A percentile compares a stretch with the other conserved stretches of the same genome.
These are phyloP conservation scores for Trichocomaceae sp. DNA, from an alignment of 2,329 filamentous ascomycete species.

Conservation along the genomic window DNA sequence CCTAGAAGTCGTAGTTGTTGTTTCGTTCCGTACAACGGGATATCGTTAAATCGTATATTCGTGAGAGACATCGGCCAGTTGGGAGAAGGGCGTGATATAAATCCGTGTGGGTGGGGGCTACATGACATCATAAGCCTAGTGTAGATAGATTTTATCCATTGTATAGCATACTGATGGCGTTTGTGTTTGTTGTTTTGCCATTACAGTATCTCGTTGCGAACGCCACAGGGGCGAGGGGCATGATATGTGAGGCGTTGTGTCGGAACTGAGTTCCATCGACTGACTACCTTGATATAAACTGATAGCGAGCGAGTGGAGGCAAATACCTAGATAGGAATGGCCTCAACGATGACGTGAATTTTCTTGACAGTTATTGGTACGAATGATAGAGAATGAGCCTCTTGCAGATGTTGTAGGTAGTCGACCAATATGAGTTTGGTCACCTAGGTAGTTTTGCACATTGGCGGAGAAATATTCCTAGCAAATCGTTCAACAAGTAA, in stretches of 20 bases:
- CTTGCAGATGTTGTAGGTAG: neutral
- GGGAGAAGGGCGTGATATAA: neutral
- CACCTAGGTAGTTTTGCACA: neutral
- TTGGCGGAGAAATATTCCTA: neutral
- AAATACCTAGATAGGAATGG: neutral
- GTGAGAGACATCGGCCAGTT: neutral
- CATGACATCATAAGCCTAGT: neutral
- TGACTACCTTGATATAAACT: neutral
- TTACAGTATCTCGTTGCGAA: neutral
- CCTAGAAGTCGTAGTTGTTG: neutral
- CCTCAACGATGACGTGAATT: neutral
- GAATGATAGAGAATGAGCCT: neutral
- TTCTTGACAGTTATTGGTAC: neutral
- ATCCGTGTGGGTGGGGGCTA: neutral
- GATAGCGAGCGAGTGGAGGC: neutral
- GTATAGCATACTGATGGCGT: neutral
- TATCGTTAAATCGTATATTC: neutral
- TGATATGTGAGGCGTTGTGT: neutral
- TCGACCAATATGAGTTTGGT: neutral
- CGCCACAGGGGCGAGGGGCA: neutral
- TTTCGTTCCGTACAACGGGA: neutral
- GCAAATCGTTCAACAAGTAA: neutral
- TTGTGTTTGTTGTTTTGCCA: neutral
- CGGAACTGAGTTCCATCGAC: constrained; percentile 3
- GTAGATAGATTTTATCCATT: neutral